phyloP scores from a whole-genome alignment of 1,284 basidiomycete species.

The Tylopilus sp. region DNA sequence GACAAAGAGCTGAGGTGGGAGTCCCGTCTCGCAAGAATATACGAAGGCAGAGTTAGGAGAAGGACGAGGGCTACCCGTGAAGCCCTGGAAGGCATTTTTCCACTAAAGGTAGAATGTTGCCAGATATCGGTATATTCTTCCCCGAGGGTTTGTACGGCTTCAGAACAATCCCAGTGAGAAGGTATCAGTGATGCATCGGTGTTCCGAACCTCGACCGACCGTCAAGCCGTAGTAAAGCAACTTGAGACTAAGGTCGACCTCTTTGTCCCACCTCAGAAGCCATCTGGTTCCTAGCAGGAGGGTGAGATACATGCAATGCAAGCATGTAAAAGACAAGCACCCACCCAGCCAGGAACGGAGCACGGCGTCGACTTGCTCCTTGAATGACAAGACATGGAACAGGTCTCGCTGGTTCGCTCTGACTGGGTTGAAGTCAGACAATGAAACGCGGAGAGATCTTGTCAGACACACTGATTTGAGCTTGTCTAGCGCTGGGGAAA shows the following conservation, averaged over 20 bases:
- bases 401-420: conserved; percentile 83
- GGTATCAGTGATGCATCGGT: neutral
- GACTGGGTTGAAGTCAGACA: conserved; percentile 45
- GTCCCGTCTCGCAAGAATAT: conserved; percentile 54
- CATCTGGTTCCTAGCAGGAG: conserved; percentile 71
- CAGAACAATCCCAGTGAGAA: conserved; percentile 5
- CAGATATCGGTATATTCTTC: conserved; percentile 91
- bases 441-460: neutral
- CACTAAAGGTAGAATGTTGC: conserved; percentile 51
- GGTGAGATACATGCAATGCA: neutral
- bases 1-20: conserved; percentile 35
- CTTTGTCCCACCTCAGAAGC: conserved; percentile 78
- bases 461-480: conserved; percentile 72
- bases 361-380: conserved; percentile 73
- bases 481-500: conserved; percentile 75
- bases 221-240: conserved; percentile 75
- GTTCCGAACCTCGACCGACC: conserved; percentile 61
- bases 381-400: conserved; percentile 71
- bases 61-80: conserved; percentile 58
- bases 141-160: conserved; percentile 79
- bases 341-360: conserved; percentile 75
- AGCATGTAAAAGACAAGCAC: conserved; percentile 20
- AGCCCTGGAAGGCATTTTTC: conserved; percentile 40
- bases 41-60: conserved; percentile 60
- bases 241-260: conserved; percentile 70